Percentiles rank a stretch among this genome's conserved stretches.
Evolutionary conservation across 306 rosid genomes (phyloP).

Genomic region (barrel medic (Medicago truncatula)): DNA sequence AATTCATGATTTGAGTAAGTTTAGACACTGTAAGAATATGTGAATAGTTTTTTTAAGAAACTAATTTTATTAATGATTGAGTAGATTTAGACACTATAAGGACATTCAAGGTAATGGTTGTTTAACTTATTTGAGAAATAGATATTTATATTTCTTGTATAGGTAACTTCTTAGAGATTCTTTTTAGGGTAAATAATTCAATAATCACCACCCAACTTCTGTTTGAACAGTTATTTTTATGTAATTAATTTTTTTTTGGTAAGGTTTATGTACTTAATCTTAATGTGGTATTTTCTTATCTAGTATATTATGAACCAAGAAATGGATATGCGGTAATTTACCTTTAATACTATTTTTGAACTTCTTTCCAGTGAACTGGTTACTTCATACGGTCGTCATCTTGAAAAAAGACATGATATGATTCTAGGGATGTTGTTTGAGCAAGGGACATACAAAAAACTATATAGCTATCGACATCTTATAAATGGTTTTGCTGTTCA

Average conservation of each 20-base stretch:
- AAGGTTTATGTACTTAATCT: background rate
- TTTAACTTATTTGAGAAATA: conserved; percentile 12
- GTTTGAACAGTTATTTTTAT: conserved; percentile 23
- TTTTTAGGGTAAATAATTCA: conserved; percentile 22
- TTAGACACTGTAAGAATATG: background rate
- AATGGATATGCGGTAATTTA: conserved; percentile 37
- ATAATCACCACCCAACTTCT: conserved; percentile 30
- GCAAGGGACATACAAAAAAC: conserved; percentile 77
- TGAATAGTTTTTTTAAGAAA: conserved; percentile 20
- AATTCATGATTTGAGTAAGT: background rate
- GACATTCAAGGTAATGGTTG: background rate
- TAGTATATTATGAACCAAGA: conserved; percentile 17
- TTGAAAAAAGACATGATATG: conserved; percentile 89
- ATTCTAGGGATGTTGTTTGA: conserved; percentile 89
- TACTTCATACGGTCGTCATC: conserved; percentile 86
- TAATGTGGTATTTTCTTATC: conserved; percentile 18
- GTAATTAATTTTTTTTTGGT: background rate
- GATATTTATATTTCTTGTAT: conserved; percentile 24
- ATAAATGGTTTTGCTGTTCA: conserved; percentile 97
- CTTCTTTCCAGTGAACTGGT: conserved; percentile 75
- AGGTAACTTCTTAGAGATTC: background rate
- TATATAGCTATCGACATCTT: conserved; percentile 94
- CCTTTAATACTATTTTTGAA: conserved; percentile 29
- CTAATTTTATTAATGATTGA: conserved; percentile 5
- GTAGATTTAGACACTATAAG: background rate